Percentiles rank a stretch among this genome's conserved stretches.
Conservation (phyloP, 1,284 basidiomycete species). For the Puccinia coronata region DNA sequence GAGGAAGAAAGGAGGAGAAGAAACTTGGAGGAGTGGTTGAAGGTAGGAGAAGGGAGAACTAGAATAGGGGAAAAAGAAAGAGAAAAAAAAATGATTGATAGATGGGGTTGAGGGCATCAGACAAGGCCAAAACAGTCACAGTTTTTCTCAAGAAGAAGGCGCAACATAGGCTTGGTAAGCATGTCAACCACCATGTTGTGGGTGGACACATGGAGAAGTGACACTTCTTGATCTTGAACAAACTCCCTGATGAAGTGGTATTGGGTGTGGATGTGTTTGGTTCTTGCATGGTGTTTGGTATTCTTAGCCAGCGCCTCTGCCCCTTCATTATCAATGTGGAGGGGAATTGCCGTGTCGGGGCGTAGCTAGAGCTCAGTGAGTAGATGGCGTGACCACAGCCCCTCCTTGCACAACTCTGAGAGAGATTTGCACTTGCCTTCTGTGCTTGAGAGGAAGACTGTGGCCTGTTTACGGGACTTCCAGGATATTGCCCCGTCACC, state of each 20-base stretch:
- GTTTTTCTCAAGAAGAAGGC: background rate
- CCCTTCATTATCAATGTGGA: conserved; percentile 10
- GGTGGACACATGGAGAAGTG: too few relatives aligned
- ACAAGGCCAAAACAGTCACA: too few relatives aligned
- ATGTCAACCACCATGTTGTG: conserved; percentile 5
- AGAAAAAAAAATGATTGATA: too few relatives aligned
- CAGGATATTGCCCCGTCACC: conserved; percentile 13
- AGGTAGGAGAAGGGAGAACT: too few relatives aligned
- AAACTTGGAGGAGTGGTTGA: too few relatives aligned
- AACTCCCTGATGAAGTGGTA: background rate
- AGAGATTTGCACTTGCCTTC: background rate
- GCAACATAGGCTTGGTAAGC: background rate
- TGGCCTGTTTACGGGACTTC: background rate
- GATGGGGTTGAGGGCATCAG: too few relatives aligned
- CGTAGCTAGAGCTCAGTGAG: background rate
- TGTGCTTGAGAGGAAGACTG: background rate
- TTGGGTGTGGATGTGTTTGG: background rate
- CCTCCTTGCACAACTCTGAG: background rate
- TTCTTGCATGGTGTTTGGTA: too few relatives aligned
- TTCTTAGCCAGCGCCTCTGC: background rate
- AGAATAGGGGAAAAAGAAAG: too few relatives aligned
- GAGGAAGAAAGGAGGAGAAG: too few relatives aligned
- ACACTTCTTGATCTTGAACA: background rate
- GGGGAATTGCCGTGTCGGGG: background rate
- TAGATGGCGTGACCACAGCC: background rate